Percentiles rank a stretch among this genome's conserved stretches.
Evolutionary conservation across 2,329 filamentous ascomycete genomes (phyloP).

Genomic region (Hypoxylon sp.): DNA sequence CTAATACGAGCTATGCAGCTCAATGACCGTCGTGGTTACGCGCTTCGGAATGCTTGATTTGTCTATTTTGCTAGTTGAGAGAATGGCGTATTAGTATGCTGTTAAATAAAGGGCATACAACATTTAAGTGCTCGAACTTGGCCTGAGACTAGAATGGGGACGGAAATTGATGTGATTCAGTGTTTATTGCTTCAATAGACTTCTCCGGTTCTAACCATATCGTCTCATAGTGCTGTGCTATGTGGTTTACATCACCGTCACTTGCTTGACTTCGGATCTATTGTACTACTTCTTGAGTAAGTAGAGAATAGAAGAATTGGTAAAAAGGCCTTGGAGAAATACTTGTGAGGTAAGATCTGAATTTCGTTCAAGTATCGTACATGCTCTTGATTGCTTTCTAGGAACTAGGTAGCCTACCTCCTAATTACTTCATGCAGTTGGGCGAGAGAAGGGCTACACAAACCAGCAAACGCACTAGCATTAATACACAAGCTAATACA

Average conservation of each 20-base stretch:
- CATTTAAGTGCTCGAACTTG: neutral
- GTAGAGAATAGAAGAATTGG: neutral
- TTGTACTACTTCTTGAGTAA: neutral
- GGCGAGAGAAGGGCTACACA: neutral
- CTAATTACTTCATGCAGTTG: neutral
- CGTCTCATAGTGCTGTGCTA: neutral
- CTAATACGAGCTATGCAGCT: neutral
- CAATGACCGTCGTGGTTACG: neutral
- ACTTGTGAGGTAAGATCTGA: neutral
- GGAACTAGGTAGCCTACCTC: neutral
- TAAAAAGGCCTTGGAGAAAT: neutral
- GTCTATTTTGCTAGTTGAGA: neutral
- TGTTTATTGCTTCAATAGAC: neutral
- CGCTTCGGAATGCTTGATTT: neutral
- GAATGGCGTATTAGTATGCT: neutral
- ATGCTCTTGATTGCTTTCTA: neutral
- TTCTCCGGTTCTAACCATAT: neutral
- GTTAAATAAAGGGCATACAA: neutral
- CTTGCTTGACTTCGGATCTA: neutral
- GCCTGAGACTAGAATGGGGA: neutral
- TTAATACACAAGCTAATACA: neutral
- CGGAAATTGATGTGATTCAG: neutral
- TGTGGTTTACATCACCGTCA: neutral
- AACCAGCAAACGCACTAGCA: neutral
- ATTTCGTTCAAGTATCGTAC: neutral